Evolutionary conservation across 2,329 filamentous ascomycete species (phyloP).

Genomic region (Xylaria polymorpha): DNA sequence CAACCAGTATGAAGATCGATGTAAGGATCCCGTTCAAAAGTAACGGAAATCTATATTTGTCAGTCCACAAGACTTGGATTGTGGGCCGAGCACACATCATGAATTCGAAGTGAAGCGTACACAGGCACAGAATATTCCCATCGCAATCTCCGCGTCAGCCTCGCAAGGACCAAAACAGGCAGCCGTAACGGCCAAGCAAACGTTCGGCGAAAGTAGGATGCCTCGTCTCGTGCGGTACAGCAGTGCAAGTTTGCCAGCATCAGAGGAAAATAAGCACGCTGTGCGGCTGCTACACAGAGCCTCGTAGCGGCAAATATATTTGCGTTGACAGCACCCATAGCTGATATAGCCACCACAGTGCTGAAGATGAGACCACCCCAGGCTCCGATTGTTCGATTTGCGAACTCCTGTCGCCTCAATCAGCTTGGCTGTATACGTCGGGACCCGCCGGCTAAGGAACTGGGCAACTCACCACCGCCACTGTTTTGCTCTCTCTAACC

Average conservation of each 20-base stretch:
- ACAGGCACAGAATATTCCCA: slow-evolving; percentile 39
- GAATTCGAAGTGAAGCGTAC: slow-evolving; percentile 39
- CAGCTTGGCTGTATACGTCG: slow-evolving; percentile 30
- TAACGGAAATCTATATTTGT: slow-evolving; percentile 41
- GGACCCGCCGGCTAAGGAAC: slow-evolving; percentile 32
- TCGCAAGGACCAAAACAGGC: slow-evolving; percentile 40
- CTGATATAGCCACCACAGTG: slow-evolving; percentile 54
- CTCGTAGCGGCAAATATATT: slow-evolving; percentile 59
- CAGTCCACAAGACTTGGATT: slow-evolving; percentile 15
- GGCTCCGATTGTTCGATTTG: slow-evolving; percentile 50
- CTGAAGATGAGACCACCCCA: slow-evolving; percentile 55
- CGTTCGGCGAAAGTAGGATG: slow-evolving; percentile 41
- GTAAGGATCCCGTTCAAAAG: slow-evolving; percentile 44
- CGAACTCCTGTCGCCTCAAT: slow-evolving; percentile 45
- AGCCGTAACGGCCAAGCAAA: slow-evolving; percentile 38
- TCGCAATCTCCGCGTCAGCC: slow-evolving; percentile 42
- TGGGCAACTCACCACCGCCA: slow-evolving; percentile 55
- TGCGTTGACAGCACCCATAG: slow-evolving; percentile 56
- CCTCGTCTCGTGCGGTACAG: slow-evolving; percentile 46
- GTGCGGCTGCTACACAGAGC: slow-evolving; percentile 54
- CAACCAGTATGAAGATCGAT: slow-evolving; percentile 44
- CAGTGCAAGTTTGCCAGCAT: slow-evolving; percentile 47
- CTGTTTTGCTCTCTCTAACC: slow-evolving; percentile 55
- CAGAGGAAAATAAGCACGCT: slow-evolving; percentile 47
- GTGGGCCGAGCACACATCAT: slow-evolving; percentile 2